Base-by-base conservation (phyloP, 805 yeast species). In the Candida nonsorbophila region DNA sequence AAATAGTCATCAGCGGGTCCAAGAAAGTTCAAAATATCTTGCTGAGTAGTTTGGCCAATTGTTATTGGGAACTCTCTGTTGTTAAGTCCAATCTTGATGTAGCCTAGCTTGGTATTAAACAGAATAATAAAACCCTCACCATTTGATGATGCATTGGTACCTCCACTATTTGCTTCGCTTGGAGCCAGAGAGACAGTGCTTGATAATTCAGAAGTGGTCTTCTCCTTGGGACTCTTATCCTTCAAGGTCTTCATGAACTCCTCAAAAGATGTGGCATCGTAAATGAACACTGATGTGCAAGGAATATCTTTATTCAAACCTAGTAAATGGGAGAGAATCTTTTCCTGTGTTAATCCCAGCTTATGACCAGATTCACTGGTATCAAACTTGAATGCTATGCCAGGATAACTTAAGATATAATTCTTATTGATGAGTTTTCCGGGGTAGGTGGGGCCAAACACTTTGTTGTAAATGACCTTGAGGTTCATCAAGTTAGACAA, bases 361-460 rank as follows among this genome's bases (percentile, higher is more conserved):
- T 34, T 41, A 3, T 26, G 29, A 7, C 40, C 26, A 20, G 55
- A 39, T 6, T 38, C 51, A 5, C 36, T 36, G 32, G 36, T 46
- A 24, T 41, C 19, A 41, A 75, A 77, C 31, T 57, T 61, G 50
- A 77, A 76, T 0, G 72, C 57, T 4, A 77, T 55, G 0, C 84
- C 84, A 2, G 77, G 74, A 40, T 77, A 77, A 14, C 74, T 66
- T 15, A 77, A 51, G 7, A 62, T 49, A 40, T 75, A 77, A 9
- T 47, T 43, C 12, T 41, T 25, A 3, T 34, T 38, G 1, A 32
- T 30, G 7, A 60, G 40, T 16, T 42, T 47, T 0, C 82, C 83
- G 2, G 79, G 77, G 35, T 69, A 74, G 0, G 83, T 76, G 2
- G 82, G 82, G 0, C 84, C 84, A 44, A 77, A 72, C 2, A 67